Base-by-base conservation (phyloP, 2,329 filamentous ascomycete genomes). In the Paraphoma sp. region DNA sequence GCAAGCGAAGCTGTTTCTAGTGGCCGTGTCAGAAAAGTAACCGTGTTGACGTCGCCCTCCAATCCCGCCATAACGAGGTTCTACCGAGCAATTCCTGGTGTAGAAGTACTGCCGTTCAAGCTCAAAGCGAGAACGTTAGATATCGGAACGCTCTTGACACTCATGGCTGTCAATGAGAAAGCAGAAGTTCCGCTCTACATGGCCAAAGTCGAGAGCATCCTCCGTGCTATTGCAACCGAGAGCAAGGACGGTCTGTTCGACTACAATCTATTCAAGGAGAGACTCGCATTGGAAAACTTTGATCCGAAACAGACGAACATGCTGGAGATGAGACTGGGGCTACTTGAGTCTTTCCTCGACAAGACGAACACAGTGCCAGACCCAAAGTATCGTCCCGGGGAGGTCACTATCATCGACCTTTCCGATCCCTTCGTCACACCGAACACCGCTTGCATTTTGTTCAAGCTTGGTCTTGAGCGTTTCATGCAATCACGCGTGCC, bases 401-500 rank as follows among this genome's bases (percentile, higher is more conserved):
- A 79, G 10, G 74, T 90, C 0, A 90, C 86, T 0, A 89, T 91
- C 47, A 78, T 93, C 6, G 91, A 95, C 64, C 78, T 95, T 0
- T 90, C 86, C 0, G 91, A 89, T 68, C 88, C 89, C 0, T 92
- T 89, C 62, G 79, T 93, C 5, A 87, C 87, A 0, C 73, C 86
- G 0, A 84, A 87, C 23, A 86, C 84, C 38, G 89, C 89, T 0
- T 94, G 90, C 66, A 81, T 85, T 0, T 77, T 94, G 0, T 94
- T 94, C 74, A 87, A 89, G 51, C 88, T 93, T 41, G 89, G 86
- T 17, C 78, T 94, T 1, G 82, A 82, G 2, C 76, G 91, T 0
- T 92, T 91, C 66, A 73, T 91, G 0, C 84, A 89, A 14, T 66
- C 65, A 10, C 33, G 30, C 1, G 60, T 64, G 0, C 62, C 72